Evolutionary conservation across 1,284 basidiomycete genomes (phyloP), one percentile per base, ranked within the genome.

Genomic region (Coriolopsis trogii): DNA sequence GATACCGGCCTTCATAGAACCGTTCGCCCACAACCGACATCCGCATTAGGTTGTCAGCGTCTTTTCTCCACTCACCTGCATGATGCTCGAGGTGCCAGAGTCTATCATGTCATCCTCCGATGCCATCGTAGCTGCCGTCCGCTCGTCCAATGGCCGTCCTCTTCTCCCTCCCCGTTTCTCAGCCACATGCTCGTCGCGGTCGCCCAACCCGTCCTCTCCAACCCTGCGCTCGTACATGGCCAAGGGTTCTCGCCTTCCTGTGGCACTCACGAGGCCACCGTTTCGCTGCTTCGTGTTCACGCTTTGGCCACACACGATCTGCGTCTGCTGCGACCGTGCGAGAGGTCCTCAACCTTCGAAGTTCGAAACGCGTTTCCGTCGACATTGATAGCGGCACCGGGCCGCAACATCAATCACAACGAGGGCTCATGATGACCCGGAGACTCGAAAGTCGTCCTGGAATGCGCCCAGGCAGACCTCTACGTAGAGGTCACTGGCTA

Each of bases 81-180:
- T 59, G 51, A 54, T 59, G 48, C 55, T 56, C 52, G 50, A 58
- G 53, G 52, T 55, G 48, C n/a, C 59, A 51, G 49, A 49, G 28
- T 43, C 45, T 53, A 56, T 61, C 59, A 61, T 61, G 59, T 61
- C 56, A 61, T 61, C 59, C 59, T 61, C 59, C 59, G 59, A 61
- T 54, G 42, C 25, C 55, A 41, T 56, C 59, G 59, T 56, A 55
- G 54, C 51, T 50, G 53, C 46, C 24, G 28, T 39, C 38, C 24
- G 30, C 18, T 43, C 47, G 48, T 53, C 59, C 59, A 60, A 60
- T 60, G 20, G 33, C 44, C 51, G 42, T 31, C 54, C 8, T 15
- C 36, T 30, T 49, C 43, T 25, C 49, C 55, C 23, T 25, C 33
- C 23, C 9, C 23, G 28, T 28, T 56, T 59, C 58, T 43, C 59